Evolutionary conservation across 805 yeast genomes (phyloP), one percentile per base, ranked within the genome.

Genomic region (Candida morakotiae): DNA sequence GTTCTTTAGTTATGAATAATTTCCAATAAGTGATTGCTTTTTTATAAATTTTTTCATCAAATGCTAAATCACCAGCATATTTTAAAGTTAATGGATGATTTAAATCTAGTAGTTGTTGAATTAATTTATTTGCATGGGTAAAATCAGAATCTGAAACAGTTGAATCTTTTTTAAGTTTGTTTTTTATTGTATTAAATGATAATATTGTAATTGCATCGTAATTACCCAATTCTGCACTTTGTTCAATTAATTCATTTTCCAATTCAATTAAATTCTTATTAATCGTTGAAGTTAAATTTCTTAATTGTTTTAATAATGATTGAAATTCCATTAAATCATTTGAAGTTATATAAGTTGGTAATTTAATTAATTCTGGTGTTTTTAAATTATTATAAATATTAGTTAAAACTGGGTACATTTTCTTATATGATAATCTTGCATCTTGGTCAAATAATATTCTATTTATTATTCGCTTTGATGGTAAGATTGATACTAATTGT

Each of bases 211-310:
- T 75, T 0, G 96, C 96, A 56, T 87, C 87, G 44, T 79, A 75
- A 49, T 83, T 78, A 0, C 96, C 96, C 50, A 77, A 50, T 49
- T 85, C 94, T 0, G 95, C 95, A 10, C 95, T 87, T 35, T 72
- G 73, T 42, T 87, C 94, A n/a, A 88, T 72, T 15, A 89, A 56
- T 44, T 77, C 80, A 44, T 79, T 76, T 52, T 88, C 96, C 24
- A 87, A 61, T 10, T 64, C 74, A 4, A 83, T 62, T 15, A 83
- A 60, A 42, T 78, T 63, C 35, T 53, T 71, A 47, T 83, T 80
- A 2, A 75, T 66, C 0, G 81, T 66, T 41, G 81, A 80, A 1
- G 89, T 77, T 23, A 74, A 69, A 5, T 61, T 64, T 29, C 96
- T 58, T 35, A 83, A 67, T 36, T 75, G 77, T 32, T 77, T 79